These are phyloP conservation scores for Talaromyces wortmannii DNA, from an alignment of 495 filamentous ascomycete genomes.

Conservation along the genomic window DNA sequence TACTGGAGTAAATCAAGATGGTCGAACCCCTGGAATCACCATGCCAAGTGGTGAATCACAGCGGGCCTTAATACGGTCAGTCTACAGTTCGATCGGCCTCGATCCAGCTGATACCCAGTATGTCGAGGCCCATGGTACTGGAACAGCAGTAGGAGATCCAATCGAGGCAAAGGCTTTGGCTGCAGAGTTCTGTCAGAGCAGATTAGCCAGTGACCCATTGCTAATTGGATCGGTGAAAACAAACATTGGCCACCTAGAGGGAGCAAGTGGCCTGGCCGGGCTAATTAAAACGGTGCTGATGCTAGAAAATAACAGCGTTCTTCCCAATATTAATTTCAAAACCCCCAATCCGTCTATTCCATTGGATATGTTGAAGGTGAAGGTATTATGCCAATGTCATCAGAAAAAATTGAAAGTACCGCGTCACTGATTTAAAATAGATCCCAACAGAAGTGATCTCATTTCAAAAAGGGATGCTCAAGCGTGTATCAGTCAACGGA, in stretches of 20 bases:
- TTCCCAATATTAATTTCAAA: conserved; percentile 47
- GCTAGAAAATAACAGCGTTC: conserved; percentile 38
- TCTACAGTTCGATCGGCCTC: conserved; percentile 27
- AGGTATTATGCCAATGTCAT: too few relatives aligned
- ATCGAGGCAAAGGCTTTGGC: conserved; percentile 29
- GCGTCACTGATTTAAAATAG: too few relatives aligned
- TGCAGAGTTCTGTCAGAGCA: conserved; percentile 27
- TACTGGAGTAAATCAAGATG: conserved; percentile 25
- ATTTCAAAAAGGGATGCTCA: too few relatives aligned
- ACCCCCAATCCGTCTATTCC: conserved; percentile 38
- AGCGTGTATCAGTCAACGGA: conserved; percentile 8
- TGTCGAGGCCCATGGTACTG: conserved; percentile 40
- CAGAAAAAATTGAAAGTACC: neutral
- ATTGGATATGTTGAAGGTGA: too few relatives aligned
- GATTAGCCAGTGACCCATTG: neutral
- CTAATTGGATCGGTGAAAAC: conserved; percentile 49
- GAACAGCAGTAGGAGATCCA: conserved; percentile 43
- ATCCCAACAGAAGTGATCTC: too few relatives aligned
- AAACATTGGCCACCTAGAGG: conserved; percentile 49
- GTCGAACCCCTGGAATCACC: conserved; percentile 17
- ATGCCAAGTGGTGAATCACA: too few relatives aligned
- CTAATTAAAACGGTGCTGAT: conserved; percentile 29
- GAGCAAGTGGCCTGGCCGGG: conserved; percentile 19
- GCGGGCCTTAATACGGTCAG: conserved; percentile 9
- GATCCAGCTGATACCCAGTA: conserved; percentile 15